phyloP scores from a whole-genome alignment of 805 yeast genomes.

The Wickerhamiella spandovensis region DNA sequence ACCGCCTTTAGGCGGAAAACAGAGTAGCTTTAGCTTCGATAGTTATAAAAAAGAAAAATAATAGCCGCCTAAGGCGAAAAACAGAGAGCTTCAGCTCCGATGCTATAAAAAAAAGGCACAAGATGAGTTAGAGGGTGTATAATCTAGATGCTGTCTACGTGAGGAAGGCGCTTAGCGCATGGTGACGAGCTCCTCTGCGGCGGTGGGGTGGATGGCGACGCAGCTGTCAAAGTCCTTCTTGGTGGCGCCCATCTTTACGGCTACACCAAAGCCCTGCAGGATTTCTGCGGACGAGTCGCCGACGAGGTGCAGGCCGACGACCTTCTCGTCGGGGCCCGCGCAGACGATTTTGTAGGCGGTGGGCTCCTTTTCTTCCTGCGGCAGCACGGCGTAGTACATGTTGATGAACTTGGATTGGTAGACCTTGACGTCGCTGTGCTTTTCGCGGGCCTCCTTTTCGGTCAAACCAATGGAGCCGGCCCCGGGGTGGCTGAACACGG shows the following conservation, averaged over 20 bases:
- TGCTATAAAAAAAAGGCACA: too few species aligned
- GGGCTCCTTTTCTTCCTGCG: constrained; percentile 56
- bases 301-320: constrained; percentile 85
- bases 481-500: constrained; percentile 96
- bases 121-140: too few species aligned
- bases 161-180: constrained; percentile 29
- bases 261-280: constrained; percentile 96
- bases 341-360: constrained; percentile 74
- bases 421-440: constrained; percentile 66
- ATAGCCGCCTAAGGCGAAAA: too few species aligned
- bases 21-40: too few species aligned
- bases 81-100: too few species aligned
- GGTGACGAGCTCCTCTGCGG: constrained; percentile 96
- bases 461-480: constrained; percentile 87
- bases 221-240: constrained; percentile 88
- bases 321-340: constrained; percentile 75
- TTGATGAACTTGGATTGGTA: constrained; percentile 76
- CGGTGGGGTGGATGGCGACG: constrained; percentile 97
- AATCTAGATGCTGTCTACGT: background rate
- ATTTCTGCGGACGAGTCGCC: constrained; percentile 90
- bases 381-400: constrained; percentile 85
- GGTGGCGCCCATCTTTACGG: constrained; percentile 98
- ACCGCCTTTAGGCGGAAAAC: too few species aligned
- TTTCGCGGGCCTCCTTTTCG: constrained; percentile 60
- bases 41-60: too few species aligned